Conservation (phyloP, 2,329 filamentous ascomycete genomes). For the Zasmidium cellare region DNA sequence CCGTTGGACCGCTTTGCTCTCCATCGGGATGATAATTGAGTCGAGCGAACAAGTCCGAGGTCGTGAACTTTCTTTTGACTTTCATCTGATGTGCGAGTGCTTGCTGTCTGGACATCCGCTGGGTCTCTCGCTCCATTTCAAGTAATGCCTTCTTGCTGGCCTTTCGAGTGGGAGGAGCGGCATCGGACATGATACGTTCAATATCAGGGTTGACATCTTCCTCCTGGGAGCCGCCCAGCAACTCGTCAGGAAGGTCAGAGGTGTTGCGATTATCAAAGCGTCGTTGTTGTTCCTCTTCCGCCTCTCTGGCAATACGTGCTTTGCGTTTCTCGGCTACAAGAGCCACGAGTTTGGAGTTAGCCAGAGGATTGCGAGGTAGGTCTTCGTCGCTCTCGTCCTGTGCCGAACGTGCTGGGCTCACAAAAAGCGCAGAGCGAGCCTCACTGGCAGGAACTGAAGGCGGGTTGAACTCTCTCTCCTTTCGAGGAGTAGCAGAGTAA, state of each 20-base stretch:
- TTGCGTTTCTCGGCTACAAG: conserved; percentile 34
- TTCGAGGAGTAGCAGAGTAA: conserved; percentile 32
- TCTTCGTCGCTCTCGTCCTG: conserved; percentile 24
- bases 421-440: conserved; percentile 27
- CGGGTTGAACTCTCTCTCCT: conserved; percentile 6
- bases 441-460: conserved; percentile 13
- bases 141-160: conserved; percentile 93
- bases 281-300: conserved; percentile 8
- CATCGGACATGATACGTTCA: conserved; percentile 35
- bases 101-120: conserved; percentile 84
- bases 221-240: conserved; percentile 24
- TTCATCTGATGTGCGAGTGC: conserved; percentile 87
- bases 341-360: conserved; percentile 29
- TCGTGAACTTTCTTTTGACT: conserved; percentile 84
- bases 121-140: conserved; percentile 93
- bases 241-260: conserved; percentile 30
- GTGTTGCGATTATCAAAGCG: neutral
- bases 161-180: conserved; percentile 71
- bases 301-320: conserved; percentile 30
- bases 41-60: conserved; percentile 75
- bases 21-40: conserved; percentile 62
- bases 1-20: conserved; percentile 2
- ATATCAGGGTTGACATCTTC: conserved; percentile 21
- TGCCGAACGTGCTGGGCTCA: conserved; percentile 31
- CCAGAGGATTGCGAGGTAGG: conserved; percentile 23